phyloP scores from a whole-genome alignment of 306 rosid species.

The Quillaja saponaria region DNA sequence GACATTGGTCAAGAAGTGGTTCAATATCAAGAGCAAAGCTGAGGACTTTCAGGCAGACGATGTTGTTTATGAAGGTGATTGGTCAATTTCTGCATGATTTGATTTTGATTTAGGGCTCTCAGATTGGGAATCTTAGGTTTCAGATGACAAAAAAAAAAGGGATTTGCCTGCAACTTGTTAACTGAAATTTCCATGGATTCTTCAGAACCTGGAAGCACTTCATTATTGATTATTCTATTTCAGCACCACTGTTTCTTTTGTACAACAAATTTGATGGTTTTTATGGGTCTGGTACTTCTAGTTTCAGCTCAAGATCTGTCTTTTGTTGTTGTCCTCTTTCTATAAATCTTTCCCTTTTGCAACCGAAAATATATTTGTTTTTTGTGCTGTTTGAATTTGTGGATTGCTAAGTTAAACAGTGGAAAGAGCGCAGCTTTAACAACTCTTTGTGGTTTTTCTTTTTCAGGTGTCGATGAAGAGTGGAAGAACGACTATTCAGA shows the following conservation, averaged over 20 bases:
- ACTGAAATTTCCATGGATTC: slow-evolving; percentile 9
- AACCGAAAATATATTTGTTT: neutral
- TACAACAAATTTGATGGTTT: slow-evolving; percentile 20
- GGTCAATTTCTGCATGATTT: slow-evolving; percentile 35
- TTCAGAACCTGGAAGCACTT: slow-evolving; percentile 26
- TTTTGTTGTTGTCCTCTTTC: slow-evolving; percentile 48
- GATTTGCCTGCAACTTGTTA: slow-evolving; percentile 23
- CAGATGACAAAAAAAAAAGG: slow-evolving; percentile 15
- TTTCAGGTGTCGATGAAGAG: slow-evolving; percentile 91
- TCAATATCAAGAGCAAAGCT: slow-evolving; percentile 83
- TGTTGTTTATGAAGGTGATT: slow-evolving; percentile 61
- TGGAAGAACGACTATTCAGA: slow-evolving; percentile 74
- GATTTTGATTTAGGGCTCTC: slow-evolving; percentile 28
- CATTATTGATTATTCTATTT: too few species aligned
- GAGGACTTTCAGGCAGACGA: slow-evolving; percentile 94
- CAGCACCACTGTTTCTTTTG: slow-evolving; percentile 29
- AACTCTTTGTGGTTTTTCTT: slow-evolving; percentile 56
- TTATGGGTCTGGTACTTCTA: slow-evolving; percentile 24
- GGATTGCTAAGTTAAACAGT: slow-evolving; percentile 45
- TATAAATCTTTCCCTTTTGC: slow-evolving; percentile 13
- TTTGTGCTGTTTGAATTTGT: slow-evolving; percentile 35
- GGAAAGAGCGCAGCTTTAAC: slow-evolving; percentile 71
- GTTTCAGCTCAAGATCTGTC: slow-evolving; percentile 57
- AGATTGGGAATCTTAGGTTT: slow-evolving; percentile 34
- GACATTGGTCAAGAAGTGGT: slow-evolving; percentile 96